phyloP scores from a whole-genome alignment of 2,329 filamentous ascomycete genomes.

The Neonectria magnoliae region DNA sequence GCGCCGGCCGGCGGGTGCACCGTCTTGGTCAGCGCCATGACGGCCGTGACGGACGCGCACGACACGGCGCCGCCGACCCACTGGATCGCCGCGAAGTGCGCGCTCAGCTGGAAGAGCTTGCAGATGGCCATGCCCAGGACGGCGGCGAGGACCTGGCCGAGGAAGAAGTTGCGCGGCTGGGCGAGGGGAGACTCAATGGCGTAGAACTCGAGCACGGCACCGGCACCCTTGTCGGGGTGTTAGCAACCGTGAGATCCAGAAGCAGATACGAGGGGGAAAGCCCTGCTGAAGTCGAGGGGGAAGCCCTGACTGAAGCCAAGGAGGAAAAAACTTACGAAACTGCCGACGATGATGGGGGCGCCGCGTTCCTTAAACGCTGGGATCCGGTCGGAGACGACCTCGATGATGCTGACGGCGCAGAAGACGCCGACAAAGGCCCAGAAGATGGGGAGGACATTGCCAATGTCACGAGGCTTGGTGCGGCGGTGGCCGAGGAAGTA shows the following conservation, averaged over 20 bases:
- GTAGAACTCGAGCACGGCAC: conserved; percentile 80
- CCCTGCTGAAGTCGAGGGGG: background rate
- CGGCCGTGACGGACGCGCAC: conserved; percentile 68
- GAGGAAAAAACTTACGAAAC: conserved; percentile 66
- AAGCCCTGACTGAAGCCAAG: background rate
- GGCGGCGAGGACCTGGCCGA: conserved; percentile 73
- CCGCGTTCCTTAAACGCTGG: conserved; percentile 62
- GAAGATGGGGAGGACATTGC: conserved; percentile 67
- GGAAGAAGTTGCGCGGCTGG: conserved; percentile 75
- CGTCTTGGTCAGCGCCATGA: conserved; percentile 77
- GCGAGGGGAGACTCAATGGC: conserved; percentile 76
- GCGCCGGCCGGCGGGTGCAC: conserved; percentile 80
- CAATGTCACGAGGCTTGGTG: conserved; percentile 51
- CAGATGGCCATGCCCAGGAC: conserved; percentile 68
- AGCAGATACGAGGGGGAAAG: background rate
- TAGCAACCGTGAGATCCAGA: background rate
- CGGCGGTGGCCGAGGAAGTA: conserved; percentile 74
- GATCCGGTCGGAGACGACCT: conserved; percentile 64
- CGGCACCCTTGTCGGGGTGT: conserved; percentile 65
- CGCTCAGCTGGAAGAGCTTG: conserved; percentile 70
- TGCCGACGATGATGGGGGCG: conserved; percentile 72
- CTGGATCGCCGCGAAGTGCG: conserved; percentile 60
- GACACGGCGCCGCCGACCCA: conserved; percentile 74
- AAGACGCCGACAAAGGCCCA: conserved; percentile 76
- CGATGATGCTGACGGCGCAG: conserved; percentile 67